Evolutionary conservation across 192 early-diverging fungal genomes (phyloP).

Genomic region (Mortierella claussenii): DNA sequence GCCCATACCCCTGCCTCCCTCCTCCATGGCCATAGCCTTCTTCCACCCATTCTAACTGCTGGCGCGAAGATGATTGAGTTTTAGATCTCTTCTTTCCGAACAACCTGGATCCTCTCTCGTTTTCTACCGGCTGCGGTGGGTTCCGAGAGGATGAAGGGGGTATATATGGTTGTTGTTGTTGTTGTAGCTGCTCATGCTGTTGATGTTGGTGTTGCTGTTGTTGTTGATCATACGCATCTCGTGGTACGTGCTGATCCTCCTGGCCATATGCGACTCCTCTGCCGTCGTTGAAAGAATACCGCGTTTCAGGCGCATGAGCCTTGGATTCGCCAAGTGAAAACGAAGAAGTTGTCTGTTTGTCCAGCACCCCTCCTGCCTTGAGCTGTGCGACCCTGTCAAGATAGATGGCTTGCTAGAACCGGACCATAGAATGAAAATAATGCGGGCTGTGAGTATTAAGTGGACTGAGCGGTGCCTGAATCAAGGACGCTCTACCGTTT

Average conservation of each 20-base stretch:
- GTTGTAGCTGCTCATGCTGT: constrained; percentile 1
- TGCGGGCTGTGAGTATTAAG: no score
- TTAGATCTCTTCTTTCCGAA: constrained; percentile 36
- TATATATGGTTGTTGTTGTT: constrained; percentile 2
- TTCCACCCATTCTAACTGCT: constrained; percentile 4
- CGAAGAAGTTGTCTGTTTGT: background rate
- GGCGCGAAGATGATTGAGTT: constrained; percentile 7
- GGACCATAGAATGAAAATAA: background rate
- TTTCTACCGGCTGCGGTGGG: no score
- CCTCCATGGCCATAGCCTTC: background rate
- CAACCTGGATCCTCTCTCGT: no score
- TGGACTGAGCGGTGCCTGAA: no score
- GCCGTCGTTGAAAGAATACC: constrained; percentile 1
- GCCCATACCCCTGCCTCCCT: constrained; percentile 7
- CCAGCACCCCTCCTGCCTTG: constrained; percentile 1
- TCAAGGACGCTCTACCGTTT: no score
- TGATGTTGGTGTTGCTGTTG: constrained; percentile 18
- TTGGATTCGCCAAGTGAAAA: background rate
- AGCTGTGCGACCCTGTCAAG: constrained; percentile 36
- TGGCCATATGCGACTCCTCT: constrained; percentile 7
- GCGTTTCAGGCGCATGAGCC: background rate
- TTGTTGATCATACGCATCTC: constrained; percentile 5
- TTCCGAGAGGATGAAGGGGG: no score
- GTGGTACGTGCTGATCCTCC: constrained; percentile 5
- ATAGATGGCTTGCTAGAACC: constrained; percentile 43